phyloP scores from a whole-genome alignment of 176 grass and related monocot genomes.

The Alloteropsis semialata region DNA sequence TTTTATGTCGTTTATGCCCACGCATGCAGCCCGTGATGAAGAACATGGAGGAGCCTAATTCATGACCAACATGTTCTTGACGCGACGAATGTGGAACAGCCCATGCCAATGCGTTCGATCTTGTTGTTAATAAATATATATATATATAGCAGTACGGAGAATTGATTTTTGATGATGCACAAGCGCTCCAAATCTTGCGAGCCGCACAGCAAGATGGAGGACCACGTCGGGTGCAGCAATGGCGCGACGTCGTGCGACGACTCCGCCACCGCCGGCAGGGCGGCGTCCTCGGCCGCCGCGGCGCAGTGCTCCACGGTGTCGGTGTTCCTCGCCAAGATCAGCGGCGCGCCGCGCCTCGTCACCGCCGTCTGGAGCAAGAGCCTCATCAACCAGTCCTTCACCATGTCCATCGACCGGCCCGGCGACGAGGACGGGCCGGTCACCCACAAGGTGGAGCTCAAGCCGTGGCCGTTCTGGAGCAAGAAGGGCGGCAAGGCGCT shows the following conservation, averaged over 20 bases:
- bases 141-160: background rate
- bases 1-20: background rate
- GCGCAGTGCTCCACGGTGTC: constrained; percentile 72
- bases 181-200: constrained; percentile 49
- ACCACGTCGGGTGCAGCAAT: constrained; percentile 4
- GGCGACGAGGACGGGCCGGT: constrained; percentile 4
- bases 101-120: constrained; percentile 14
- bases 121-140: background rate
- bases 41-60: constrained; percentile 2
- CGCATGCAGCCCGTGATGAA: constrained; percentile 38
- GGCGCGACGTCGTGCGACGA: constrained; percentile 46
- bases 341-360: constrained; percentile 42
- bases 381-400: constrained; percentile 92
- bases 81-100: background rate
- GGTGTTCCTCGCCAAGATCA: constrained; percentile 58
- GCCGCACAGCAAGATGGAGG: constrained; percentile 33
- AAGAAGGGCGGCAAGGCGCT: constrained; percentile 76
- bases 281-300: background rate
- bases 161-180: constrained; percentile 19
- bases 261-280: constrained; percentile 27
- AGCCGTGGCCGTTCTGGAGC: constrained; percentile 97
- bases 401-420: constrained; percentile 58
- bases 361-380: constrained; percentile 77
- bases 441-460: constrained; percentile 84
- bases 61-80: background rate